Evolutionary conservation across 805 yeast species (phyloP).

Genomic region (Priceomyces haplophilus): DNA sequence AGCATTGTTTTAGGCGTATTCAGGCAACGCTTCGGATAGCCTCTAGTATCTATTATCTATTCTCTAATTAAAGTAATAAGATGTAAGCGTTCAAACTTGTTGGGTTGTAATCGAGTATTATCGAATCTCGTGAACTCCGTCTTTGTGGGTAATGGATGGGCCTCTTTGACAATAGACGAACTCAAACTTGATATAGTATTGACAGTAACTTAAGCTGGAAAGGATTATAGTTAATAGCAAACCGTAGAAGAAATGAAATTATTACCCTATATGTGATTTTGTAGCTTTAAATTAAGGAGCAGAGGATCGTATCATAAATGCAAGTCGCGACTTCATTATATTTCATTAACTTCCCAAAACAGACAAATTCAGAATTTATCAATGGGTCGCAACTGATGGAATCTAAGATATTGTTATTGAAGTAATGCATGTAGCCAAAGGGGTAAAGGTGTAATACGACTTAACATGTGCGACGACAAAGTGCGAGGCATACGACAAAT

Average conservation of each 20-base stretch:
- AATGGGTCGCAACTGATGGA: background rate
- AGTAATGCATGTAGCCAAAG: background rate
- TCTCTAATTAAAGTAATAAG: background rate
- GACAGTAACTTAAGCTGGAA: background rate
- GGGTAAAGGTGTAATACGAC: background rate
- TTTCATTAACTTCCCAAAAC: conserved; percentile 5
- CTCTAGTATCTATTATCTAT: no score
- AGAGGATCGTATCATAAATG: background rate
- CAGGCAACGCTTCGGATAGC: no score
- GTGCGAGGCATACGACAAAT: no score
- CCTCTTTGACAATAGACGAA: background rate
- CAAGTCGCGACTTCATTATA: conserved; percentile 4
- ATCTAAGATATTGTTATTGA: background rate
- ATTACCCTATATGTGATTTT: background rate
- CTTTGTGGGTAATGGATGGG: background rate
- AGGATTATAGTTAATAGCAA: background rate
- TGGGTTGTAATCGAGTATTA: background rate
- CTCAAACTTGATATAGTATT: background rate
- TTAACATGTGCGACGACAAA: no score
- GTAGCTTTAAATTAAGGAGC: background rate
- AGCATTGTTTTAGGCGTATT: conserved; percentile 21
- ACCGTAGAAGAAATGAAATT: background rate
- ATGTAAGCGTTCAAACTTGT: background rate
- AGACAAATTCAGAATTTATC: conserved; percentile 2
- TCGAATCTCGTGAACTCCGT: background rate